Evolutionary conservation across 2,329 filamentous ascomycete species (phyloP), one percentile per base, ranked within the genome.

Genomic region (Ramularia endophylla): DNA sequence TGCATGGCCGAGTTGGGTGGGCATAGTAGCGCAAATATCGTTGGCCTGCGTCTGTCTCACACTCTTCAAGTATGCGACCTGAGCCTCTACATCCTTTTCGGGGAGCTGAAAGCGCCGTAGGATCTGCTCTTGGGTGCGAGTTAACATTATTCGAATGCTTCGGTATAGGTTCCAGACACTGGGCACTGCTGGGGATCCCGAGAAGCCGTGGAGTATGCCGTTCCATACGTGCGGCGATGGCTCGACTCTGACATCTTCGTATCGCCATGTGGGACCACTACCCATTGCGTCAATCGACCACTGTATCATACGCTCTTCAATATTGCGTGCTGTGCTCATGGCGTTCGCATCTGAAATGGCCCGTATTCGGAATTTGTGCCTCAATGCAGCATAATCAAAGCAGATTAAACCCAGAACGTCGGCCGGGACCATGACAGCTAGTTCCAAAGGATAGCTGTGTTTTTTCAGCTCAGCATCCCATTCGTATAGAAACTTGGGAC

Each of bases 181-280:
- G 1, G 56, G 32, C 32, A 34, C 48, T 5, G 46, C 43, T 5
- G 50, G 50, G 8, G 43, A 41, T 5, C 44, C 41, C 3, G 28
- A 31, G 47, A 58, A 60, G 3, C 46, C 35, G 31, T 58, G 54
- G 5, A 59, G 51, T 11, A 51, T 37, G 27, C 54, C 55, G 30
- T 60, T 57, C 58, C 58, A 61, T 11, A 60, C 47, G 37, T 60
- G 41, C 3, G 53, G 54, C 5, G 41, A 50, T 18, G 60, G 57
- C 5, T 43, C 41, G 2, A 61, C 57, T 39, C 58, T 51, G 1
- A 55, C 15, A 12, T 55, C 54, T 30, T 43, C 42, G 37, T 55
- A 61, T n/a, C 35, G 45, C 55, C 56, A 61, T 11, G 11, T 35
- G 22, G 1, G 43, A n/a, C n/a, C n/a, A n/a, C n/a, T n/a, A n/a